Evolutionary conservation across 306 rosid species (phyloP).

Genomic region (Dryas octopetala): DNA sequence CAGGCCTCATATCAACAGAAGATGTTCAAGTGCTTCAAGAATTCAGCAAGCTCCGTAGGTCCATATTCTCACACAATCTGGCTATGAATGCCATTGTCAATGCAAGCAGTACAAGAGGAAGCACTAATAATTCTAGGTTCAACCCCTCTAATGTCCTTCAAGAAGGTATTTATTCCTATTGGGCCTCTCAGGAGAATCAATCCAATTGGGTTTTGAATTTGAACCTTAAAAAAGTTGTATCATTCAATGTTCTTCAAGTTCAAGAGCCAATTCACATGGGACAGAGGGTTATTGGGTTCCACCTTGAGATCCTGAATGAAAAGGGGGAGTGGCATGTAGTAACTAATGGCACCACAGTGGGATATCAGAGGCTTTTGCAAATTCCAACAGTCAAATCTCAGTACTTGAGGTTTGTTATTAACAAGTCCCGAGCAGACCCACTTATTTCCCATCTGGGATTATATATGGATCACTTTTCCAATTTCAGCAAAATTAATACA

Average conservation of each 20-base stretch:
- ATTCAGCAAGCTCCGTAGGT: constrained; percentile 56
- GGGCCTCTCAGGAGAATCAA: constrained; percentile 77
- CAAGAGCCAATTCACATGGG: constrained; percentile 97
- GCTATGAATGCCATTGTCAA: constrained; percentile 48
- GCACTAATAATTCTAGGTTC: constrained; percentile 44
- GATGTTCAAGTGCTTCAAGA: constrained; percentile 80
- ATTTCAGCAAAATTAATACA: constrained; percentile 29
- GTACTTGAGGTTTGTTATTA: constrained; percentile 66
- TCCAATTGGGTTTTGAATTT: constrained; percentile 53
- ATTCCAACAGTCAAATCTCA: constrained; percentile 56
- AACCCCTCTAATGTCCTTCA: constrained; percentile 56
- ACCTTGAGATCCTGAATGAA: constrained; percentile 50
- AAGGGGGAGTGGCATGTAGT: constrained; percentile 59
- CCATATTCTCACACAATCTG: constrained; percentile 72
- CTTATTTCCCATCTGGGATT: constrained; percentile 64
- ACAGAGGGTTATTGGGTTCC: constrained; percentile 71
- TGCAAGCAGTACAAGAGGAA: constrained; percentile 74
- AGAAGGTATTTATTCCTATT: constrained; percentile 67
- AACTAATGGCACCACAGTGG: constrained; percentile 67
- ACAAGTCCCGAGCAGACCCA: constrained; percentile 72
- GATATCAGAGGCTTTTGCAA: constrained; percentile 66
- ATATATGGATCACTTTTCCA: constrained; percentile 55
- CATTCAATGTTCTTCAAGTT: constrained; percentile 70
- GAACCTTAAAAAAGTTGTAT: constrained; percentile 50
- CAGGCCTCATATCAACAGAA: constrained; percentile 83